These are phyloP conservation scores for Solanum hybrid DNA, from an alignment of 305 asterid species.

Conservation along the genomic window DNA sequence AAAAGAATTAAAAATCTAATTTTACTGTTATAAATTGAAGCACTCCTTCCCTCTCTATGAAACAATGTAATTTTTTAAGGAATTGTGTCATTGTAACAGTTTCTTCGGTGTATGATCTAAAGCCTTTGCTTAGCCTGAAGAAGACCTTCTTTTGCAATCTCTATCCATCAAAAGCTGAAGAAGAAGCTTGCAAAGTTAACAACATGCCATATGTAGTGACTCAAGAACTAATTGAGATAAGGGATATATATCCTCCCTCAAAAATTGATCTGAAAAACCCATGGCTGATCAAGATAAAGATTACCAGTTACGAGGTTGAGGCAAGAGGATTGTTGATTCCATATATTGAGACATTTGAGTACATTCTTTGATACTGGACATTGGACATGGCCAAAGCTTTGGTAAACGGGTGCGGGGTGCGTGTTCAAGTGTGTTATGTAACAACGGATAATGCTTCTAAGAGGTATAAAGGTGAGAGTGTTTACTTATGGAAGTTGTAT, in stretches of 20 bases:
- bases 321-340: slow-evolving; percentile 10
- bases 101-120: neutral
- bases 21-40: neutral
- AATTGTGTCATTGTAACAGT: neutral
- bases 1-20: neutral
- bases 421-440: neutral
- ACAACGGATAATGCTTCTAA: neutral
- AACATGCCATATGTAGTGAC: neutral
- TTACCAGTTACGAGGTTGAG: neutral
- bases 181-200: neutral
- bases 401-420: slow-evolving; percentile 19
- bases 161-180: neutral
- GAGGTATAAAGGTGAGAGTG: neutral
- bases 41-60: neutral
- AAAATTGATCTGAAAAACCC: neutral
- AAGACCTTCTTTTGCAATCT: neutral
- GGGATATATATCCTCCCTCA: neutral
- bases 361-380: slow-evolving; percentile 37
- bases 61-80: neutral
- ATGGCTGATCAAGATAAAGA: neutral
- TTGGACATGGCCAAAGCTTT: slow-evolving; percentile 19
- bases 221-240: neutral
- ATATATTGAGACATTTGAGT: slow-evolving; percentile 24
- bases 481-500: neutral
- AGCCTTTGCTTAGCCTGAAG: neutral